Conservation (phyloP, 1,284 basidiomycete species). For the Inonotus hispidus region DNA sequence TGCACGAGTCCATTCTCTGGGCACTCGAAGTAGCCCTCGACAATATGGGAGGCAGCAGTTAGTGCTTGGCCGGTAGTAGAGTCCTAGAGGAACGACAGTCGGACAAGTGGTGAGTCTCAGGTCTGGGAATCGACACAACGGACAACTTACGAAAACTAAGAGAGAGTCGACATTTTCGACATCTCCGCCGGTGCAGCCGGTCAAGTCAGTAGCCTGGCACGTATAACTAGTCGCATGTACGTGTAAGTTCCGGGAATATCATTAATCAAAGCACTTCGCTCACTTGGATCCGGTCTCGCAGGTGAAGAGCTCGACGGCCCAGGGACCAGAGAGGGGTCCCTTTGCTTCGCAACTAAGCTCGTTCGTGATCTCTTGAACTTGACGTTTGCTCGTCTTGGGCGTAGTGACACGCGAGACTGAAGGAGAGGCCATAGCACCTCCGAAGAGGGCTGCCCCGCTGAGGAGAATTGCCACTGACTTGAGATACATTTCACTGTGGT, state of each 20-base stretch:
- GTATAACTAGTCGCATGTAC: background rate
- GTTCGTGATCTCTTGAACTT: constrained; percentile 2
- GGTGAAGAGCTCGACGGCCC: constrained; percentile 7
- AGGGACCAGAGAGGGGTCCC: constrained; percentile 6
- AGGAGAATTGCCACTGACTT: background rate
- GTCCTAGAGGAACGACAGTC: background rate
- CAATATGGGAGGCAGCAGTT: background rate
- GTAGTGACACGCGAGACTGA: background rate
- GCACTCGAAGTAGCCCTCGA: constrained; percentile 1
- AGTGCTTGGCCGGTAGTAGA: background rate
- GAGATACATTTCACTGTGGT: background rate
- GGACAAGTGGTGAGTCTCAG: background rate
- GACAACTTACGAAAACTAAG: background rate
- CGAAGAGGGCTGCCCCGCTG: background rate
- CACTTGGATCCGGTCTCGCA: background rate
- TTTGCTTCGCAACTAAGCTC: constrained; percentile 1
- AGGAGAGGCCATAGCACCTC: background rate
- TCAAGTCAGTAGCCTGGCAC: constrained; percentile 4
- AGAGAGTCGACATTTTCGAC: background rate
- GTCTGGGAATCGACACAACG: background rate
- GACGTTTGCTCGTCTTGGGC: background rate
- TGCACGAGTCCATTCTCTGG: constrained; percentile 6
- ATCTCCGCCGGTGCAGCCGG: background rate
- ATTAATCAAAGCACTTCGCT: background rate
- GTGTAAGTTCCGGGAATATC: background rate